These are phyloP conservation scores for Termitomyces sp. DNA, from an alignment of 768 basidiomycete genomes.

Conservation along the genomic window DNA sequence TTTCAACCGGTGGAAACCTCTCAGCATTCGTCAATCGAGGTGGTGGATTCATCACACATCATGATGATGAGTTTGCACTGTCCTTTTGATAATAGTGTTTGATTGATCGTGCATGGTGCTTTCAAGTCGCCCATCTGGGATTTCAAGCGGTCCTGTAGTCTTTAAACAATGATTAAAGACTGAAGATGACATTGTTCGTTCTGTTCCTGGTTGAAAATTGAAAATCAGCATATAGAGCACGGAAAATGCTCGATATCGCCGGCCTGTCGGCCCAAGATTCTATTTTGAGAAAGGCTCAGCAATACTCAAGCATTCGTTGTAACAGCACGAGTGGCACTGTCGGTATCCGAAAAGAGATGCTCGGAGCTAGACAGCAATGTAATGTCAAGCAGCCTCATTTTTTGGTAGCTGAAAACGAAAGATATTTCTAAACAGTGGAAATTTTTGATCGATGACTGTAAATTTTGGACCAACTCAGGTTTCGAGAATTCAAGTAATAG, in stretches of 20 bases:
- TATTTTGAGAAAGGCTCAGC: not conserved
- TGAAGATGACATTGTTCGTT: not conserved
- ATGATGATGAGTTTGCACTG: not conserved
- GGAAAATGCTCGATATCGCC: not conserved
- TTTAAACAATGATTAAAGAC: not conserved
- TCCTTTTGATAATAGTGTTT: not conserved
- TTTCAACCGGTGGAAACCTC: not conserved
- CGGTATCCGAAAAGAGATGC: not conserved
- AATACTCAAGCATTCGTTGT: not conserved
- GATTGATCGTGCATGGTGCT: not conserved
- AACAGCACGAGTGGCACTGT: not conserved
- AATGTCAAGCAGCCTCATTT: not conserved
- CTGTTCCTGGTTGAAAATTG: not conserved
- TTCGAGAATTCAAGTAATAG: not conserved
- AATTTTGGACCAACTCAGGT: not conserved
- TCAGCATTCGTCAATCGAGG: slow-evolving; percentile 1
- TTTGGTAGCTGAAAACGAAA: not conserved
- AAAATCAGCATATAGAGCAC: not conserved
- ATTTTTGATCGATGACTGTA: not conserved
- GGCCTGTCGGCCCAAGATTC: not conserved
- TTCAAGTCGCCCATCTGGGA: not conserved
- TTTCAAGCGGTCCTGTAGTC: not conserved
- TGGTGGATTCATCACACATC: not conserved
- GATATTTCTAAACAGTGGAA: not conserved
- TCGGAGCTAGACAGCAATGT: not conserved